Conservation (phyloP, 805 yeast genomes). For the Candida wancherniae region DNA sequence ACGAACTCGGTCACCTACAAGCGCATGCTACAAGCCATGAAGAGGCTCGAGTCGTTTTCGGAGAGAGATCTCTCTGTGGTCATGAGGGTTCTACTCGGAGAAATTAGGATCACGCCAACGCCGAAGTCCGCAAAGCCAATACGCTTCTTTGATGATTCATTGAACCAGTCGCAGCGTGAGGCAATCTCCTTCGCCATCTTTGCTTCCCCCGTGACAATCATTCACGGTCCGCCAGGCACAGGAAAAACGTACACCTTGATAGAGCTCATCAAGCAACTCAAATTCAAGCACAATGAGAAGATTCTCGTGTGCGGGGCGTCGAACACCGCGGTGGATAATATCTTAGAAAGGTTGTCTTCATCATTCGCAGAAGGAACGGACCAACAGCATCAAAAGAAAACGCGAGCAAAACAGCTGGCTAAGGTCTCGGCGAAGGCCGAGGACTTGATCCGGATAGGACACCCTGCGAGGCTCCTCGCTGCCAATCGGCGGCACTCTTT, state of each 20-base stretch:
- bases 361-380: slow-evolving; percentile 14
- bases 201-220: slow-evolving; percentile 50
- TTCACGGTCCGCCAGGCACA: slow-evolving; percentile 83
- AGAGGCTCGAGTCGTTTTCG: slow-evolving; percentile 52
- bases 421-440: slow-evolving; percentile 25
- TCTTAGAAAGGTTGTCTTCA: slow-evolving; percentile 64
- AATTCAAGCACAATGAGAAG: slow-evolving; percentile 40
- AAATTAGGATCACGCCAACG: slow-evolving; percentile 25
- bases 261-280: slow-evolving; percentile 73
- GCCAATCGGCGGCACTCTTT: slow-evolving; percentile 65
- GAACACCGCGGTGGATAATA: slow-evolving; percentile 87
- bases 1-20: slow-evolving; percentile 69
- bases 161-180: slow-evolving; percentile 66
- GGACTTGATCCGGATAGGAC: slow-evolving; percentile 78
- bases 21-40: slow-evolving; percentile 74
- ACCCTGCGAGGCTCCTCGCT: slow-evolving; percentile 79
- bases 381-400: slow-evolving; percentile 2
- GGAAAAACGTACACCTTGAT: slow-evolving; percentile 81
- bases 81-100: slow-evolving; percentile 46
- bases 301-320: slow-evolving; percentile 93
- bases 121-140: slow-evolving; percentile 3
- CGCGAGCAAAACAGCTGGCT: slow-evolving; percentile 9
- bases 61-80: slow-evolving; percentile 26
- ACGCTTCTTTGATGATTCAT: slow-evolving; percentile 35
- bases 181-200: slow-evolving; percentile 67